Percentiles rank a stretch among this genome's conserved stretches.
phyloP scores from a whole-genome alignment of 495 filamentous ascomycete genomes.

The Margaritispora aquatica region DNA sequence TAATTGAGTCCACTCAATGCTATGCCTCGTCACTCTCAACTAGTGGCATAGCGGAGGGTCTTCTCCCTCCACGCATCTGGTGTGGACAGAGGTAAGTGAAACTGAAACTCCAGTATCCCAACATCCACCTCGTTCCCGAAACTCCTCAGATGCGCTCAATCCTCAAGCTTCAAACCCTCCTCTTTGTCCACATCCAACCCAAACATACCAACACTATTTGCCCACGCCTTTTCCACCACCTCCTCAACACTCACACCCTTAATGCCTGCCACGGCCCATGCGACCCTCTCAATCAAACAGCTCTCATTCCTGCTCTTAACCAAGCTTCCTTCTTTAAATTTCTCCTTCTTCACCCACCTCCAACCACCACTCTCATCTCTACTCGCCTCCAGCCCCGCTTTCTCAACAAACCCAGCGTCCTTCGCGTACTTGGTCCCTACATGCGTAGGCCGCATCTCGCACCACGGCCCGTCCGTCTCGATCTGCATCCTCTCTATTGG shows the following conservation, averaged over 20 bases:
- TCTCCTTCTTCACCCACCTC: constrained; percentile 82
- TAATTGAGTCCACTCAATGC: too few species aligned
- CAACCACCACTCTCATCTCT: constrained; percentile 40
- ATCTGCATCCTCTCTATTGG: constrained; percentile 66
- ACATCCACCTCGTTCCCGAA: too few species aligned
- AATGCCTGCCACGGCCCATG: constrained; percentile 73
- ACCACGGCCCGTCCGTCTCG: constrained; percentile 79
- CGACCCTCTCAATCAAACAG: constrained; percentile 76
- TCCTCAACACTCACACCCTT: constrained; percentile 75
- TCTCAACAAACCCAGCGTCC: not conserved
- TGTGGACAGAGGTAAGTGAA: too few species aligned
- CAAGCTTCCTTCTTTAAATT: constrained; percentile 74
- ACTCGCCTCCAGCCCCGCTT: constrained; percentile 4
- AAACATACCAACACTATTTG: constrained; percentile 77
- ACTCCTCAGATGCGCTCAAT: too few species aligned
- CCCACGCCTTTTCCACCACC: constrained; percentile 82
- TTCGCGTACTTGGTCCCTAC: constrained; percentile 53
- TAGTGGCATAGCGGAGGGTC: too few species aligned
- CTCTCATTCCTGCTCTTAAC: constrained; percentile 93
- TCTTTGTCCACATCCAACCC: constrained; percentile 46
- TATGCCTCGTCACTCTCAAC: too few species aligned
- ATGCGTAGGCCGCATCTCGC: constrained; percentile 44
- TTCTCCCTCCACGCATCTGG: too few species aligned
- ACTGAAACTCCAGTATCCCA: too few species aligned
- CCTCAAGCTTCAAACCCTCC: too few species aligned